These are phyloP conservation scores for Teratosphaeria epicoccoides DNA, from an alignment of 2,329 filamentous ascomycete genomes.

Conservation along the genomic window DNA sequence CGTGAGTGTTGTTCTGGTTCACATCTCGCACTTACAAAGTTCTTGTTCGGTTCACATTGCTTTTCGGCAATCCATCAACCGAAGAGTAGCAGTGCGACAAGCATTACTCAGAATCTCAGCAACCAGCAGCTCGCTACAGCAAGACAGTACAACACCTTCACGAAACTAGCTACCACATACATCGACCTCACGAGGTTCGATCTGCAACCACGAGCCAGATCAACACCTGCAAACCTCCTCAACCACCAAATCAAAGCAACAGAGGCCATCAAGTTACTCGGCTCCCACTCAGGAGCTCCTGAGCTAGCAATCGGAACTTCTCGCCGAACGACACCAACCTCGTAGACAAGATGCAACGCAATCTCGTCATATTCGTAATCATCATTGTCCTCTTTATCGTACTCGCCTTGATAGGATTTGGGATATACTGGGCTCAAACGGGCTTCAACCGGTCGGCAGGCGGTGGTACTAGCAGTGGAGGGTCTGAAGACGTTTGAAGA, in stretches of 20 bases:
- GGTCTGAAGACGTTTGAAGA: slow-evolving; percentile 7
- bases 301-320: background rate
- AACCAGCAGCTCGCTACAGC: background rate
- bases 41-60: background rate
- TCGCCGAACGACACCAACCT: background rate
- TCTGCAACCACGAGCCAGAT: background rate
- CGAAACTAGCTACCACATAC: background rate
- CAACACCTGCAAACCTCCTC: no score
- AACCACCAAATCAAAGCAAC: background rate
- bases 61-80: background rate
- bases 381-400: slow-evolving; percentile 44
- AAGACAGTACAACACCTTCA: background rate
- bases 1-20: background rate
- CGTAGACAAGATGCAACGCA: slow-evolving; percentile 36
- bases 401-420: slow-evolving; percentile 38
- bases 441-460: slow-evolving; percentile 20
- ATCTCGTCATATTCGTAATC: slow-evolving; percentile 44
- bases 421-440: slow-evolving; percentile 40
- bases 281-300: background rate
- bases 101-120: background rate
- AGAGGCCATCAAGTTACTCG: background rate
- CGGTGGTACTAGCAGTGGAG: slow-evolving; percentile 14
- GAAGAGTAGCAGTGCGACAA: background rate
- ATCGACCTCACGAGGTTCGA: background rate
- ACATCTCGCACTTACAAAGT: background rate